Conservation (phyloP, 257 asterid genomes). For the Ilex aquifolium region DNA sequence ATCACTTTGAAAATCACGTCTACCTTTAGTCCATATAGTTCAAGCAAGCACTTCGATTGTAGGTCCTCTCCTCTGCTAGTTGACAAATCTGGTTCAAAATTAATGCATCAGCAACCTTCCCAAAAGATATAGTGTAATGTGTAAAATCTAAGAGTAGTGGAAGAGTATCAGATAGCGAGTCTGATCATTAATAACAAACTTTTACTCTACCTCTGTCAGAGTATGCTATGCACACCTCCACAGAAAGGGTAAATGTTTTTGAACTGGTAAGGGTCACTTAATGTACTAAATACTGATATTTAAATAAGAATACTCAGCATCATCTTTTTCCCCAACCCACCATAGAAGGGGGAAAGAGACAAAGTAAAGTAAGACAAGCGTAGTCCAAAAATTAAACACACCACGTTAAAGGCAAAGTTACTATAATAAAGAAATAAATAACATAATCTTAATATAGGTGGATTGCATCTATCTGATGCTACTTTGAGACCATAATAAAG, state of each 20-base stretch:
- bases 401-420: not conserved
- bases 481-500: not conserved
- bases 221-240: too few relatives aligned
- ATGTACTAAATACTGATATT: too few relatives aligned
- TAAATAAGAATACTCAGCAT: too few relatives aligned
- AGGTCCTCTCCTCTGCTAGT: slow-evolving; percentile 94
- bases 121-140: not conserved
- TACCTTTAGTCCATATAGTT: slow-evolving; percentile 98
- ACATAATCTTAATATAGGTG: too few relatives aligned
- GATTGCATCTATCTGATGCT: not conserved
- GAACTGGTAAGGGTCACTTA: too few relatives aligned
- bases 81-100: slow-evolving; percentile 65
- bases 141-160: too few relatives aligned
- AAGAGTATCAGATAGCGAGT: not conserved
- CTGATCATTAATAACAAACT: not conserved
- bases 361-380: not conserved
- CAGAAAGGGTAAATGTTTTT: too few relatives aligned
- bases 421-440: too few relatives aligned
- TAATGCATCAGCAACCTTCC: slow-evolving; percentile 9
- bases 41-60: slow-evolving; percentile 93
- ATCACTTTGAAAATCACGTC: slow-evolving; percentile 8
- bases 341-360: not conserved
- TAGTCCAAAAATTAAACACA: not conserved
- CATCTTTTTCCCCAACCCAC: too few relatives aligned
- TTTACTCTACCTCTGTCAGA: too few relatives aligned